Evolutionary conservation across 108 stramenopile species (phyloP).

Genomic region (Seminavis robusta): DNA sequence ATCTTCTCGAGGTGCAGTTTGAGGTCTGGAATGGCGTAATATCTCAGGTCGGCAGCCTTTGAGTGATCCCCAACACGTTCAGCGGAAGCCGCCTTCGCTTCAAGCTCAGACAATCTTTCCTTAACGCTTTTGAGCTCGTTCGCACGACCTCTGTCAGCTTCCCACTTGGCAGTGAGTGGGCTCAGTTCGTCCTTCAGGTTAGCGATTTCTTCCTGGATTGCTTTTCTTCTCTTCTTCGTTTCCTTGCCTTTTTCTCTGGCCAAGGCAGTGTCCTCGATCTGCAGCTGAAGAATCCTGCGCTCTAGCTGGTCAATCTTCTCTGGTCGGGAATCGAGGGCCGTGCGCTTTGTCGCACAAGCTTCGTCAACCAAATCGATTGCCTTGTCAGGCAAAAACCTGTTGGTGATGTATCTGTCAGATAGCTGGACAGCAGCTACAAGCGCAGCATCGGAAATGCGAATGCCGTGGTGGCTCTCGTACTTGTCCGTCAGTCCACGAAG

Average conservation of each 20-base stretch:
- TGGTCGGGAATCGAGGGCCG: slow-evolving; percentile 85
- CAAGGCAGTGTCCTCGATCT: slow-evolving; percentile 93
- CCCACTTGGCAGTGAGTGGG: slow-evolving; percentile 68
- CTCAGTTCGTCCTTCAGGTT: slow-evolving; percentile 66
- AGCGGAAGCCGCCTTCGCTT: slow-evolving; percentile 82
- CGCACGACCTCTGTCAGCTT: slow-evolving; percentile 78
- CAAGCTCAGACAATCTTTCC: slow-evolving; percentile 78
- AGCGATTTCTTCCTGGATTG: slow-evolving; percentile 58
- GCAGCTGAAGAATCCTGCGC: slow-evolving; percentile 83
- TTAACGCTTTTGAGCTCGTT: slow-evolving; percentile 80
- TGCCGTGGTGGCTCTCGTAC: slow-evolving; percentile 95
- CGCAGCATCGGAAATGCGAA: slow-evolving; percentile 88
- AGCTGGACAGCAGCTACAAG: slow-evolving; percentile 94
- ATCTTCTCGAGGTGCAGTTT: slow-evolving; percentile 61
- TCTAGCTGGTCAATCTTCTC: slow-evolving; percentile 88
- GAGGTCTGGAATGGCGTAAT: slow-evolving; percentile 92
- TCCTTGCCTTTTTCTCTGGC: slow-evolving; percentile 80
- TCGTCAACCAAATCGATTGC: slow-evolving; percentile 97
- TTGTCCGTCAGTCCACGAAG: slow-evolving; percentile 91
- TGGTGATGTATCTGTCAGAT: slow-evolving; percentile 90
- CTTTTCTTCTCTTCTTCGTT: slow-evolving; percentile 64
- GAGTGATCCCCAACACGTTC: slow-evolving; percentile 89
- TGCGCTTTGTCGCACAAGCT: slow-evolving; percentile 83
- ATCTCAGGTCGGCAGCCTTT: slow-evolving; percentile 91
- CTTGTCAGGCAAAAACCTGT: slow-evolving; percentile 93